Base-by-base conservation (phyloP, 2,329 filamentous ascomycete species). In the Pseudopithomyces maydicus region DNA sequence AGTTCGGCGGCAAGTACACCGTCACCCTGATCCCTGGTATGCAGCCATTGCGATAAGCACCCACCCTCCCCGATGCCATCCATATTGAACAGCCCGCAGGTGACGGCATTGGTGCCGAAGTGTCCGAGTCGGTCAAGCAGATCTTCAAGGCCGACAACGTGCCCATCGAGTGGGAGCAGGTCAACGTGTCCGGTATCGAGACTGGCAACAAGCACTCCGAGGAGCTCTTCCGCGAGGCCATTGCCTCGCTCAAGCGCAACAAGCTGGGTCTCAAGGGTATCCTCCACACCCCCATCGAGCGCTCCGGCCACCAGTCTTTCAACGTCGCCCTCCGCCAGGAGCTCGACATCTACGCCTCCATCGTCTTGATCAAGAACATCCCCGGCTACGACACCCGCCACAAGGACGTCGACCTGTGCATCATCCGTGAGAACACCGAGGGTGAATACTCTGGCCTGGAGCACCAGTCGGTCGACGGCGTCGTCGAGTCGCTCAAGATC, bases 111-210 rank as follows among this genome's bases (percentile, higher is more conserved):
- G 95, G 95, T 79, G 91, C 92, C 79, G 95, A 99, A 83, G 93
- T 98, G 61, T 92, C 94, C 72, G 93, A 98, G 82, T 95, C 92
- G 63, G 94, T 99, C 79, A 97, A 97, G 89, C 96, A 94, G 69
- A 90, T 99, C 80, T 98, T 98, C 89, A 98, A 97, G 88, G 93
- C 94, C 78, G 94, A 98, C 84, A 98, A 97, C 77, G 94, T 97
- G 52, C 95, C 95, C 74, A 89, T 99, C 73, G 92, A 97, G 81
- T 98, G 95, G 94, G 95, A 99, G 81, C 93, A 98, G 84, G 86
- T 99, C 72, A 93, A 97, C 77, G 94, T 97, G 45, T 92, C 91
- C 26, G 95, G 95, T 79, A 85, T 98, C 65, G 91, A 94, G 76
- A 87, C 89, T 58, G 90, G 90, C 73, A 85, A 87, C 78, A 92